Base-by-base conservation (phyloP, 164 flowering plant species). In the Piper longum region DNA sequence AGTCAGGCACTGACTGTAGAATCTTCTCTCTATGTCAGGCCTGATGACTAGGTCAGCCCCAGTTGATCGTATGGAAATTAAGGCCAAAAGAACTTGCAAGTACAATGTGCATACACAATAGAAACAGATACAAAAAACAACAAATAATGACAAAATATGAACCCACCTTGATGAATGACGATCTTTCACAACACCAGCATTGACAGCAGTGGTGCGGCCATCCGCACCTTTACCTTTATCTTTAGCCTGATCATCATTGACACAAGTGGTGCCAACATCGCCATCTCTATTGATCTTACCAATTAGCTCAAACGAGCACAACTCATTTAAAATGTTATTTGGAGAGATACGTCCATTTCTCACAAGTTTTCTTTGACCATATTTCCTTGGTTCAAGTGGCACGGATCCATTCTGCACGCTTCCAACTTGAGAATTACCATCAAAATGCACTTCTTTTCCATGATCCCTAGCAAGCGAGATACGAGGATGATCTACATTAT, bases 341-440 rank as follows among this genome's bases (percentile, higher is more conserved):
- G 96, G 98, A 65, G 96, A 85, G 57, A 89, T 92, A 62, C 90
- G 84, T 40, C 98, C 96, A 82, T 86, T 85, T 41, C 87, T 77
- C 19, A 89, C 95, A 76, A 92, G 76, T 76, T 81, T 82, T 69
- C 75, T 86, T 14, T 73, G 36, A 26, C 36, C 36, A 26, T 26
- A 26, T 26, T 26, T 26, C 36, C 36, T 26, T 26, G 75, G 44
- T 36, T 64, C 63, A 17, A 62, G 42, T 57, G 72, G 43, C 13
- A 18, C 67, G 18, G 62, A 48, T 18, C 54, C 54, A 41, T 58
- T 18, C n/a, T 62, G 62, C 55, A 58, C 67, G 4, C 57, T 51
- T 52, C 66, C 70, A 17, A 69, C 60, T 54, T 57, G 59, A 64
- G 77, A 54, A 56, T 59, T 69, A 62, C 57, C 4, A 57, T 59